Conservation (phyloP, 805 yeast genomes). For the Ogataea nitratoaversa region DNA sequence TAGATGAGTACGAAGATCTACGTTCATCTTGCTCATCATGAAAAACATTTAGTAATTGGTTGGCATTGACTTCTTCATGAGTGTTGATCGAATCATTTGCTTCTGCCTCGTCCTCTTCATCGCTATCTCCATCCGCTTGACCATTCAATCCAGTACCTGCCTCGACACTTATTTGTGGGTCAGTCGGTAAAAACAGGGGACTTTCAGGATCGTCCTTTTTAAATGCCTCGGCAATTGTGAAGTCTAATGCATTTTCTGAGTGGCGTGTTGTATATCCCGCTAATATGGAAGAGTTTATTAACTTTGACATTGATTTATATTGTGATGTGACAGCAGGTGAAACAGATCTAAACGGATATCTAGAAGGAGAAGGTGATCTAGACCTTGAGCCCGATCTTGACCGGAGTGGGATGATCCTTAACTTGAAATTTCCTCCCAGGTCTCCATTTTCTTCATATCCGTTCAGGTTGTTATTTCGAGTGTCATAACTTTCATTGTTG, state of each 20-base stretch:
- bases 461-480: background rate
- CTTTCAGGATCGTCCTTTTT: conserved; percentile 3
- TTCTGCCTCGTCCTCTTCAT: conserved; percentile 1
- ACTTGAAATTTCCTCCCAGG: conserved; percentile 25
- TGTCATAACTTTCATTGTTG: background rate
- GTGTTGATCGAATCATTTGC: too few species aligned
- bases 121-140: too few species aligned
- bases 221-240: conserved; percentile 20
- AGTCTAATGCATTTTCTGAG: conserved; percentile 22
- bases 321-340: conserved; percentile 22
- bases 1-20: conserved; percentile 17
- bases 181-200: background rate
- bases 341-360: conserved; percentile 10
- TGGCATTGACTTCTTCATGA: conserved; percentile 1
- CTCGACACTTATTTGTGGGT: background rate
- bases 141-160: background rate
- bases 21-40: conserved; percentile 6
- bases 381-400: conserved; percentile 22
- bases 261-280: conserved; percentile 17
- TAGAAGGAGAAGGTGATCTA: conserved; percentile 11
- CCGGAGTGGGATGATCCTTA: conserved; percentile 27
- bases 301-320: conserved; percentile 14
- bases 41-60: background rate
- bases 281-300: conserved; percentile 19
- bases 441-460: conserved; percentile 14